Percentiles rank a stretch among this genome's conserved stretches.
Evolutionary conservation across 2,329 filamentous ascomycete genomes (phyloP).

Genomic region (Trichoderma brevicompactum): DNA sequence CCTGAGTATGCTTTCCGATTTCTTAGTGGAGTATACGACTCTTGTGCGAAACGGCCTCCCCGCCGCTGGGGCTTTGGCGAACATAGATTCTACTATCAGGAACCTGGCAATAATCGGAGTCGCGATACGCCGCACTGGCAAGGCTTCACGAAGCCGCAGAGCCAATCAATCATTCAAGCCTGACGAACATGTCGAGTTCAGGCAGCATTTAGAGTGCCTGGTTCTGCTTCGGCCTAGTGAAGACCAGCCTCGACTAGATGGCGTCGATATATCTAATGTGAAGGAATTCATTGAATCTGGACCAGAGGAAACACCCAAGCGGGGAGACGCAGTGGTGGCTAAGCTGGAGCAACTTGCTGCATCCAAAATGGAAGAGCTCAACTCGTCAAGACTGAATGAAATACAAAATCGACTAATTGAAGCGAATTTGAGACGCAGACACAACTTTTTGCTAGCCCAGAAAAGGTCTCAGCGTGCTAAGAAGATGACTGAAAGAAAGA

Average conservation of each 20-base stretch:
- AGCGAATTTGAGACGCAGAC: not conserved
- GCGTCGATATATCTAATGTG: not conserved
- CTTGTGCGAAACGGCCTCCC: too few relatives aligned
- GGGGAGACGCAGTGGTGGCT: not conserved
- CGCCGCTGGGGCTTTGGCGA: not conserved
- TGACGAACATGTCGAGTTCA: not conserved
- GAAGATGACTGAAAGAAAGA: not conserved
- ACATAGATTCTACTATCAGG: conserved; percentile 21
- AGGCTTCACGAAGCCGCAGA: conserved; percentile 7
- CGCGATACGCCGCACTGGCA: conserved; percentile 26
- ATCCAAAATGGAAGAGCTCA: not conserved
- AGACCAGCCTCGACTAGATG: not conserved
- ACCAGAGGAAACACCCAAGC: not conserved
- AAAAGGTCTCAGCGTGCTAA: not conserved
- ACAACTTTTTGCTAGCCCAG: conserved; percentile 1
- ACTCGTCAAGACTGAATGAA: not conserved
- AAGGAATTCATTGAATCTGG: not conserved
- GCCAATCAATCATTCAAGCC: conserved; percentile 7
- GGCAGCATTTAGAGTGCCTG: not conserved
- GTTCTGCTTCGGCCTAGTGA: conserved; percentile 1
- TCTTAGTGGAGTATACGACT: not conserved
- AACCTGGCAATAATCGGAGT: conserved; percentile 18
- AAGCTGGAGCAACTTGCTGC: not conserved
- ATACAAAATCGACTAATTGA: not conserved
- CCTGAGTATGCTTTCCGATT: conserved; percentile 12